Conservation (phyloP, 1,284 basidiomycete species). For the Schizophyllum commune region DNA sequence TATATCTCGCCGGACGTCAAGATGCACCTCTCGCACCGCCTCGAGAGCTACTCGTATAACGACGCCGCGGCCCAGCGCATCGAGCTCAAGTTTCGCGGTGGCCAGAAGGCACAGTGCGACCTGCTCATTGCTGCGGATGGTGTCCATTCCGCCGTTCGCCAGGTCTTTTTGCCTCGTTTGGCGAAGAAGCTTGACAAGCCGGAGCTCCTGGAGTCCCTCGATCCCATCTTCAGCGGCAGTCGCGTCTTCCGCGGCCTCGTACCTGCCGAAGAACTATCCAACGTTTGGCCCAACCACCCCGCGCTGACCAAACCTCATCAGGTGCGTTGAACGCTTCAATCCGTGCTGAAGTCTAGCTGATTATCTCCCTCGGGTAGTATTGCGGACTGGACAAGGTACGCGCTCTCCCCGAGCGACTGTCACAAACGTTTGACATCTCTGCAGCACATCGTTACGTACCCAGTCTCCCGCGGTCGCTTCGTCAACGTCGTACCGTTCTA, state of each 20-base stretch:
- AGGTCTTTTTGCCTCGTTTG: constrained; percentile 5
- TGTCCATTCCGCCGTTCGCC: constrained; percentile 20
- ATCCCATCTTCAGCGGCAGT: constrained; percentile 1
- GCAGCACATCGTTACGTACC: constrained; percentile 22
- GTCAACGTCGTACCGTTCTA: constrained; percentile 26
- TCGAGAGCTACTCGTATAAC: constrained; percentile 16
- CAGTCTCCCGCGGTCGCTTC: constrained; percentile 17
- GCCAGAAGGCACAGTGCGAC: constrained; percentile 22
- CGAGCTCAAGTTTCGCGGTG: constrained; percentile 23
- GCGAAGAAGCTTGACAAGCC: not conserved
- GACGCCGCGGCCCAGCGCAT: not conserved
- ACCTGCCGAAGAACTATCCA: constrained; percentile 3
- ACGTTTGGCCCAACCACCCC: constrained; percentile 3
- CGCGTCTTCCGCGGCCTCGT: not conserved
- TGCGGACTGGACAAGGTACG: not conserved
- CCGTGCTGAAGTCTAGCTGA: not conserved
- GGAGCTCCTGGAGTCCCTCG: constrained; percentile 1
- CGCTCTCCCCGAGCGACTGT: not conserved
- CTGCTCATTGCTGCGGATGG: constrained; percentile 28
- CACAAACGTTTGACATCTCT: not conserved
- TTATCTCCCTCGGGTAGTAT: not conserved
- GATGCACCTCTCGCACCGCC: constrained; percentile 23
- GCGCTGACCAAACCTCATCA: not conserved
- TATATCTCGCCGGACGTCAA: constrained; percentile 21
- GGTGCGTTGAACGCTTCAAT: not conserved